Evolutionary conservation across 495 filamentous ascomycete genomes (phyloP).

Genomic region (Penicilliopsis zonata): DNA sequence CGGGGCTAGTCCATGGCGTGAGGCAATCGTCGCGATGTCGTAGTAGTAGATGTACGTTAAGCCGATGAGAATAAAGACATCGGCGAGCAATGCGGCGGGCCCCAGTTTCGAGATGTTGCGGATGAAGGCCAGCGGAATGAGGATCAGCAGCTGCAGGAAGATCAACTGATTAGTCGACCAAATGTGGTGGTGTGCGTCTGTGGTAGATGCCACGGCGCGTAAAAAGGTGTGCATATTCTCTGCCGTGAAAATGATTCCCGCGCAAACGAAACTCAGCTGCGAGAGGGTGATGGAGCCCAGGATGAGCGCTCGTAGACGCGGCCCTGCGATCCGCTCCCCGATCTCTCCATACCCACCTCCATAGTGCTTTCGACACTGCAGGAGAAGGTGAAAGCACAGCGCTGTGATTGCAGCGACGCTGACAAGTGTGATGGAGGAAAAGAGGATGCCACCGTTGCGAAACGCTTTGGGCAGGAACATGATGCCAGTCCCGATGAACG

Average conservation of each 20-base stretch:
- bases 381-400: slow-evolving; percentile 81
- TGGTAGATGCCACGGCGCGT: slow-evolving; percentile 44
- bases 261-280: slow-evolving; percentile 86
- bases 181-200: slow-evolving; percentile 47
- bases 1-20: slow-evolving; percentile 49
- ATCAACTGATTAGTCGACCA: slow-evolving; percentile 70
- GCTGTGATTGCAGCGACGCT: slow-evolving; percentile 65
- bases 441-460: slow-evolving; percentile 86
- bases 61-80: slow-evolving; percentile 79
- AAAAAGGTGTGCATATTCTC: slow-evolving; percentile 87
- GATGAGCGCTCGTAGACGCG: slow-evolving; percentile 66
- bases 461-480: slow-evolving; percentile 81
- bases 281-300: slow-evolving; percentile 72
- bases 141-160: slow-evolving; percentile 74
- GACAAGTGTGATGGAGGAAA: slow-evolving; percentile 74
- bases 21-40: slow-evolving; percentile 65
- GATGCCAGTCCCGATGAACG: slow-evolving; percentile 86
- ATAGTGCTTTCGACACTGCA: slow-evolving; percentile 65
- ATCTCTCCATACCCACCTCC: slow-evolving; percentile 84
- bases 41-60: slow-evolving; percentile 85
- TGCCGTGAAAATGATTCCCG: slow-evolving; percentile 87
- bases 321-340: slow-evolving; percentile 74
- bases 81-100: slow-evolving; percentile 70
- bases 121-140: slow-evolving; percentile 74
- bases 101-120: slow-evolving; percentile 84